These are phyloP conservation scores for Pseudogymnoascus sp. DNA, from an alignment of 2,329 filamentous ascomycete species.

Conservation along the genomic window DNA sequence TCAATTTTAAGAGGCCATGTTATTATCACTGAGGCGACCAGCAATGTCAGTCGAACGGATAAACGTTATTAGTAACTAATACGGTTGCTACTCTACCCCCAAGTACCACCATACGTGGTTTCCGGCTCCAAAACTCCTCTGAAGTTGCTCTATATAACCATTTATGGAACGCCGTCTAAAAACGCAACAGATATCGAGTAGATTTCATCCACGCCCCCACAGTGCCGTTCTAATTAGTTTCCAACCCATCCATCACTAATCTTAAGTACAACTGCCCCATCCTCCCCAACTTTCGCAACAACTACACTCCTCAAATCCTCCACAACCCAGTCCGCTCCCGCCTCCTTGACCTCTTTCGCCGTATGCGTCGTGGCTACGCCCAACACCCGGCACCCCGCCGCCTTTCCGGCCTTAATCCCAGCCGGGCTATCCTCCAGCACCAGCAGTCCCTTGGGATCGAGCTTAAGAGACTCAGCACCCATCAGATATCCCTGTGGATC, in stretches of 20 bases:
- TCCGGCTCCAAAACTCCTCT: not conserved
- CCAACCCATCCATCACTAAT: constrained; percentile 19
- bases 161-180: not conserved
- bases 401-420: constrained; percentile 59
- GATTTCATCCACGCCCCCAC: not conserved
- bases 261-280: constrained; percentile 23
- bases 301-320: constrained; percentile 54
- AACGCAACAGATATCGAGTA: not conserved
- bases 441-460: constrained; percentile 33
- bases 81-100: not conserved
- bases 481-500: constrained; percentile 67
- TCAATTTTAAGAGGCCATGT: not conserved
- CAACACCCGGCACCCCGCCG: constrained; percentile 61
- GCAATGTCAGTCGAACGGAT: not conserved
- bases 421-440: constrained; percentile 65
- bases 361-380: constrained; percentile 58
- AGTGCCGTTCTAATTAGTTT: not conserved
- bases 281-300: constrained; percentile 34
- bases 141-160: not conserved
- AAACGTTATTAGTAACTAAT: not conserved
- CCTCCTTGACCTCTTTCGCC: constrained; percentile 48
- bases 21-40: not conserved
- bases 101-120: not conserved
- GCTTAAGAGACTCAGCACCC: constrained; percentile 49
- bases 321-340: constrained; percentile 62